phyloP scores from a whole-genome alignment of 331 rosid species.

The Saraca asoca region DNA sequence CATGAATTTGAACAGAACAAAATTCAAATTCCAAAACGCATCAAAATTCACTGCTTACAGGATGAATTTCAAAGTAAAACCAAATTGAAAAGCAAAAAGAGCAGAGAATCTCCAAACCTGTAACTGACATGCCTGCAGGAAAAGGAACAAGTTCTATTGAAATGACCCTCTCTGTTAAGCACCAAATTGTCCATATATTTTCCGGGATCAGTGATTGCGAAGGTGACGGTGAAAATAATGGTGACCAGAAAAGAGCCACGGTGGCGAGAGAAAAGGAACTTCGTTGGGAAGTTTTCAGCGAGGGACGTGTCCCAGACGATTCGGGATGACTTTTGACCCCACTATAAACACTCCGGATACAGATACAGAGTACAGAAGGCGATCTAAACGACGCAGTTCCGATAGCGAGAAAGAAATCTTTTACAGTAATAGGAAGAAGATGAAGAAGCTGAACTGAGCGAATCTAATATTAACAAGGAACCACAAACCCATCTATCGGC shows the following conservation, averaged over 20 bases:
- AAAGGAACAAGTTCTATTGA: slow-evolving; percentile 26
- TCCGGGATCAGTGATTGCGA: slow-evolving; percentile 15
- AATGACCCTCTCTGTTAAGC: slow-evolving; percentile 32
- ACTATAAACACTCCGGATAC: neutral
- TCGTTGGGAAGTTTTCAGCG: neutral
- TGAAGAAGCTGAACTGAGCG: neutral
- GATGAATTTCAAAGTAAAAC: no score
- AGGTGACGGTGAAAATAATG: slow-evolving; percentile 21
- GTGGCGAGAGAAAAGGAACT: slow-evolving; percentile 7
- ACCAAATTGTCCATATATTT: slow-evolving; percentile 42
- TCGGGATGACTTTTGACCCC: slow-evolving; percentile 35
- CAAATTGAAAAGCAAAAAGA: no score
- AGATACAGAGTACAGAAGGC: neutral
- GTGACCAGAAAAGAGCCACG: slow-evolving; percentile 2
- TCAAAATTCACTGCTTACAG: no score
- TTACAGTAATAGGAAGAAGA: neutral
- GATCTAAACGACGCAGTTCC: slow-evolving; percentile 32
- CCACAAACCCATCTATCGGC: neutral
- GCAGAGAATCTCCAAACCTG: slow-evolving; percentile 50
- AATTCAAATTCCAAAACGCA: slow-evolving; percentile 1
- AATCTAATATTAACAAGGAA: neutral
- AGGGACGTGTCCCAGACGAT: slow-evolving; percentile 17
- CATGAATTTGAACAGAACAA: neutral
- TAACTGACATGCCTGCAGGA: slow-evolving; percentile 67
- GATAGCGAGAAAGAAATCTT: neutral